Evolutionary conservation across 2,329 filamentous ascomycete species (phyloP).

Genomic region (Alternaria novae-zelandiae): DNA sequence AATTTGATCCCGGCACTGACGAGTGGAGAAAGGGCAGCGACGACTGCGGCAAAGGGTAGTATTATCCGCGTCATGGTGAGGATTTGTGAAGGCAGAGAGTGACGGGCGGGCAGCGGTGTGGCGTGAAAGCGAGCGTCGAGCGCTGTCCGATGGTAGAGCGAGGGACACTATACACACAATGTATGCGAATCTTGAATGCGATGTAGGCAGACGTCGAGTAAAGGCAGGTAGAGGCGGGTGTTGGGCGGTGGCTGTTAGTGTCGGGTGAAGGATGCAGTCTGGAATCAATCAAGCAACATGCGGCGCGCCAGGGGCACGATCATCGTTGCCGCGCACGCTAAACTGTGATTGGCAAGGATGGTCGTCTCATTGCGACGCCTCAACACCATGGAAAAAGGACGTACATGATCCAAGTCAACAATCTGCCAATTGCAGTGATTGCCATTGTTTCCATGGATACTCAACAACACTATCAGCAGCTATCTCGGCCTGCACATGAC

Average conservation of each 20-base stretch:
- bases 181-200: not conserved
- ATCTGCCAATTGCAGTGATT: not conserved
- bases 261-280: conserved; percentile 15
- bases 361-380: conserved; percentile 17
- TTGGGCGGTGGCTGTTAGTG: conserved; percentile 5
- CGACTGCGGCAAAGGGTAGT: conserved; percentile 36
- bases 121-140: not conserved
- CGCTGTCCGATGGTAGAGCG: not conserved
- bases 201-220: not conserved
- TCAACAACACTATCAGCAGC: not conserved
- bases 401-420: not conserved
- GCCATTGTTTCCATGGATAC: not conserved
- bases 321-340: conserved; percentile 32
- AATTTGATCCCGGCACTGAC: conserved; percentile 62
- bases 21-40: conserved; percentile 50
- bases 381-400: conserved; percentile 5
- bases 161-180: not conserved
- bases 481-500: not conserved
- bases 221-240: not conserved
- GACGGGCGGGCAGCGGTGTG: conserved; percentile 8
- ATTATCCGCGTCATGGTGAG: conserved; percentile 38
- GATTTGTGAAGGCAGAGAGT: conserved; percentile 23
- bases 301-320: conserved; percentile 37
- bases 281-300: conserved; percentile 19
- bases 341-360: conserved; percentile 19